These are phyloP conservation scores for Coccomyxa sp. DNA, from an alignment of 139 green algal genomes.

Conservation along the genomic window DNA sequence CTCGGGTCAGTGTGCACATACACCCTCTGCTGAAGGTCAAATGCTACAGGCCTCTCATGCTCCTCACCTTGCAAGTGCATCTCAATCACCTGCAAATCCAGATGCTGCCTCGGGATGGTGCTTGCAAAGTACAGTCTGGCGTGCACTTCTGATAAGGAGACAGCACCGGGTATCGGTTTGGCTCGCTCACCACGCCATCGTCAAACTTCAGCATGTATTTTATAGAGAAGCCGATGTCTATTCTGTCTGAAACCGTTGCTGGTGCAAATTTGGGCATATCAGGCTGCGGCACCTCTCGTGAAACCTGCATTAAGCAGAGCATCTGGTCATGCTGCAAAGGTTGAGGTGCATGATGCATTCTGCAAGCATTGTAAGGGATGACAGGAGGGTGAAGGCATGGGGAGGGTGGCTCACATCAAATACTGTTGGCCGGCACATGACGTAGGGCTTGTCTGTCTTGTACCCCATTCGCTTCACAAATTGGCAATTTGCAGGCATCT, in stretches of 20 bases:
- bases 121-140: conserved; percentile 9
- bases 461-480: conserved; percentile 48
- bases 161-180: not conserved
- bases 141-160: not conserved
- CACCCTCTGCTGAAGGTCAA: conserved; percentile 51
- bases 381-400: too few species aligned
- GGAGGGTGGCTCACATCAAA: conserved; percentile 36
- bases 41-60: conserved; percentile 27
- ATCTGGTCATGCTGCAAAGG: too few species aligned
- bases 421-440: conserved; percentile 69
- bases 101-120: not conserved
- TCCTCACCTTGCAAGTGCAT: conserved; percentile 27
- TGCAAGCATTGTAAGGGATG: too few species aligned
- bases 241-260: conserved; percentile 54
- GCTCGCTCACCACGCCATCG: conserved; percentile 48
- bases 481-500: conserved; percentile 43
- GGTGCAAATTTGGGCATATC: conserved; percentile 17
- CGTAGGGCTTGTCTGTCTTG: conserved; percentile 41
- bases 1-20: conserved; percentile 37
- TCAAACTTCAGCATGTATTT: conserved; percentile 72
- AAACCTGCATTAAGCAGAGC: not conserved
- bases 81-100: conserved; percentile 34
- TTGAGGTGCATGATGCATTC: too few species aligned
- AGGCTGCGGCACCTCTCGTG: not conserved
- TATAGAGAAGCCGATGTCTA: conserved; percentile 57